phyloP scores from a whole-genome alignment of 2,329 filamentous ascomycete genomes.

The Elsinoe australis region DNA sequence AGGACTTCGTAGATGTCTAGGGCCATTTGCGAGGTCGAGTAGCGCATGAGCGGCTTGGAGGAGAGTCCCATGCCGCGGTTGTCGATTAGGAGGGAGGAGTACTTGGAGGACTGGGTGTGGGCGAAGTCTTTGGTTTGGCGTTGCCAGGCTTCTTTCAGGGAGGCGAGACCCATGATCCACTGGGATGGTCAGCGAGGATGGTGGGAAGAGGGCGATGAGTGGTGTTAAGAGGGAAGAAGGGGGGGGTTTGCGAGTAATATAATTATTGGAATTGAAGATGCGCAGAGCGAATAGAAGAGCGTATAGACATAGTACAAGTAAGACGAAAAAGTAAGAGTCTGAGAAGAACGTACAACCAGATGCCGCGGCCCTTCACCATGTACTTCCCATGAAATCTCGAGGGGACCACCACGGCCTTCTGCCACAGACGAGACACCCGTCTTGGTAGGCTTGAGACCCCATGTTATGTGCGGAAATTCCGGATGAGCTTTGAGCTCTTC shows the following conservation, averaged over 20 bases:
- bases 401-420: conserved; percentile 62
- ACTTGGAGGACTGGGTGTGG: conserved; percentile 58
- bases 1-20: conserved; percentile 64
- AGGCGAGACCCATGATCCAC: conserved; percentile 76
- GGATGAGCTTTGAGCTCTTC: conserved; percentile 57
- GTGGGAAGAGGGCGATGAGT: not conserved
- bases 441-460: conserved; percentile 59
- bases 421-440: conserved; percentile 58
- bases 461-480: conserved; percentile 58
- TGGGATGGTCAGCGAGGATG: conserved; percentile 30
- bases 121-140: conserved; percentile 76
- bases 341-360: conserved; percentile 55
- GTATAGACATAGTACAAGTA: not conserved
- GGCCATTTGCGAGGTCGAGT: conserved; percentile 81
- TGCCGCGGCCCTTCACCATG: conserved; percentile 67
- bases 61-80: conserved; percentile 78
- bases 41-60: conserved; percentile 67
- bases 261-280: too few relatives aligned
- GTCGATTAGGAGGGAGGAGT: conserved; percentile 69
- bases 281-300: too few relatives aligned
- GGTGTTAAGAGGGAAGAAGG: too few relatives aligned
- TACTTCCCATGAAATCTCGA: conserved; percentile 70
- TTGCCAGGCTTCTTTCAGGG: conserved; percentile 64
- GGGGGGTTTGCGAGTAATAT: too few relatives aligned
- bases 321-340: not conserved